Evolutionary conservation across 2,329 filamentous ascomycete genomes (phyloP), one percentile per base, ranked within the genome.

Genomic region (Penicillium sp.): DNA sequence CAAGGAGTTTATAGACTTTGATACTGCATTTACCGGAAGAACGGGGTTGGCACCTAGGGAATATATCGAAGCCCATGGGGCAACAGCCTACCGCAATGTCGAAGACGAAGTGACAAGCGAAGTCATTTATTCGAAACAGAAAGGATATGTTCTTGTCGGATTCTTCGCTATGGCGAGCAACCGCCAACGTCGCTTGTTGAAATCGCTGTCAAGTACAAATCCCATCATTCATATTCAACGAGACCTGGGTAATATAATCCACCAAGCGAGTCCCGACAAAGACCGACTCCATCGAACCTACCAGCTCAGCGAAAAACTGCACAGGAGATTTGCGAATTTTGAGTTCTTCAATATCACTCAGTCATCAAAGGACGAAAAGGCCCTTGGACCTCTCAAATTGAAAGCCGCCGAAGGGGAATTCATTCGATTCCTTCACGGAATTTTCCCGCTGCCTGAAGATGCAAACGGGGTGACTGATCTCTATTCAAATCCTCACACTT

Each of bases 271-370:
- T 62, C 75, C 90, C 42, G 79, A 85, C 50, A 72, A 79, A 26
- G 74, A 78, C 38, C 84, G 83, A 62, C 77, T 87, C 1, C 74
- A 78, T 45, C 82, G 82, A 47, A 76, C 90, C 6, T 71, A 89
- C 24, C 77, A 80, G n/a, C 55, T 73, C 9, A 71, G 70, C 0
- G 71, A 70, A 7, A 70, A 69, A 1, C 80, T 88, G 16, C 84
- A 89, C 62, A 79, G 86, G 49, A 79, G 78, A 1, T 89, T 85
- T 66, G 86, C 86, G 11, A 91, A 89, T 62, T 82, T 88, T 60
- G 88, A 91, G 65, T 92, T 90, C 68, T 90, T 85, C 75, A 91
- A 91, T 63, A 75, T 89, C 16, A 86, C 86, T 1, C 87, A 90
- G 65, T 76, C 73, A 46, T 65, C 48, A 26, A 47, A 40, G n/a